Evolutionary conservation across 2,329 filamentous ascomycete genomes (phyloP), one percentile per base, ranked within the genome.

Genomic region (Eutypella sp.): DNA sequence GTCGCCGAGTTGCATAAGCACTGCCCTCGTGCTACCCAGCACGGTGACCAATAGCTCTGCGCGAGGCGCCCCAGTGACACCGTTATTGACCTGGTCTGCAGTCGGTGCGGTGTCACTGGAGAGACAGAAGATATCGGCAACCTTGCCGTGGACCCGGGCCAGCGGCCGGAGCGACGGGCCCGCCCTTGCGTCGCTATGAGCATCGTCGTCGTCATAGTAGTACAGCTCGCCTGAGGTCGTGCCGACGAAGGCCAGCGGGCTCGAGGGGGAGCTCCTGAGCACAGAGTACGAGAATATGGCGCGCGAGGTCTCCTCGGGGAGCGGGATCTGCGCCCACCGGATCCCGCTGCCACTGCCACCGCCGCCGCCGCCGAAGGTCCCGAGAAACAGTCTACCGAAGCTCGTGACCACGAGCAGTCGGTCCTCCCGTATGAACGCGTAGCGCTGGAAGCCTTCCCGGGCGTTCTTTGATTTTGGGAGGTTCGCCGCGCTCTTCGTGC

Each of bases 331-430:
- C 6, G 62, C 55, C 78, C 78, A 81, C 0, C 50, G 41, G 2
- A 65, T 46, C 2, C 52, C 37, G 20, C n/a, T 20, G 19, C 9
- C 18, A 4, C 11, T 11, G 6, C 51, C 42, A 3, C 38, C 36
- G 19, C 9, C 18, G 4, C 11, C 18, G 6, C 51, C 42, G 3
- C 38, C 49, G 31, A 76, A 63, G 0, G 62, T 57, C 1, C 72
- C 74, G 1, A 77, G 51, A 4, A 85, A 67, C 0, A 88, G 59
- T 16, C 75, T 73, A 1, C 86, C 86, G 29, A 76, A 75, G 0
- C 75, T 81, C 0, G 82, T 84, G 0, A 73, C 75, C 3, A 78
- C 68, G 16, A 89, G 61, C 3, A 88, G 58, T 2, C 67, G 62
- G 3, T 70, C 60, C 3, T 75, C 65, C 0, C 72, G 72, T 3